These are phyloP conservation scores for Fusarium sp. DNA, from an alignment of 2,329 filamentous ascomycete genomes.

Conservation along the genomic window DNA sequence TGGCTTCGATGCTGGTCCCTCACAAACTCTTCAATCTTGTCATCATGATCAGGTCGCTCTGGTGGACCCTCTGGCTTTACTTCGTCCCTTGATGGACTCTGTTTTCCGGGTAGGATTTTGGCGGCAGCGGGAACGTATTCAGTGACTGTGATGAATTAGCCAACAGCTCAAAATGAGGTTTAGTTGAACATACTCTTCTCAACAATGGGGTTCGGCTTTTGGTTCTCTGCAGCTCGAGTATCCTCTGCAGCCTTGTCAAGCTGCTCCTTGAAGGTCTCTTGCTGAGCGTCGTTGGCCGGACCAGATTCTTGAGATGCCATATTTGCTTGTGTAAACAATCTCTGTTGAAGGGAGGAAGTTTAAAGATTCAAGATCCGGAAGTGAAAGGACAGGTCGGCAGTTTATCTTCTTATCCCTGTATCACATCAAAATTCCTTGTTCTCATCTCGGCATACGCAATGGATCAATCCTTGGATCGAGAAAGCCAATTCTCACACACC, in stretches of 20 bases:
- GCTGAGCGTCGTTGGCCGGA: constrained; percentile 14
- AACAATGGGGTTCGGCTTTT: constrained; percentile 49
- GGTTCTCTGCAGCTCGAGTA: constrained; percentile 41
- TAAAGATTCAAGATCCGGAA: neutral
- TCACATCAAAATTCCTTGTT: constrained; percentile 26
- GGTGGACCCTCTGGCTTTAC: constrained; percentile 49
- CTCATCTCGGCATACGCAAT: constrained; percentile 39
- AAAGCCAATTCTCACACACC: constrained; percentile 4
- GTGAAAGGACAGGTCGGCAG: neutral
- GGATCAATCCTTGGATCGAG: constrained; percentile 20
- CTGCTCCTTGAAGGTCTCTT: constrained; percentile 53
- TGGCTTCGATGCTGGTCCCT: constrained; percentile 61
- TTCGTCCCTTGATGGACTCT: constrained; percentile 38
- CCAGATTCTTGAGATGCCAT: constrained; percentile 30
- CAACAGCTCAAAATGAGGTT: neutral
- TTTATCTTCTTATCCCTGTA: constrained; percentile 3
- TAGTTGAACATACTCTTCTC: constrained; percentile 51
- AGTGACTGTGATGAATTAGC: constrained; percentile 47
- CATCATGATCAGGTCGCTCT: constrained; percentile 55
- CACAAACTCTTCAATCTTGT: constrained; percentile 61
- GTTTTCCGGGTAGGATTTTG: constrained; percentile 51
- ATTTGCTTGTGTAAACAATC: neutral
- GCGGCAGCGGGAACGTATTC: constrained; percentile 55
- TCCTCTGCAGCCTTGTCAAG: constrained; percentile 54
- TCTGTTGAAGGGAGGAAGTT: constrained; percentile 11